These are phyloP conservation scores for Acanthamoeba polyphaga DNA, from an alignment of 208 protist species.

Conservation along the genomic window DNA sequence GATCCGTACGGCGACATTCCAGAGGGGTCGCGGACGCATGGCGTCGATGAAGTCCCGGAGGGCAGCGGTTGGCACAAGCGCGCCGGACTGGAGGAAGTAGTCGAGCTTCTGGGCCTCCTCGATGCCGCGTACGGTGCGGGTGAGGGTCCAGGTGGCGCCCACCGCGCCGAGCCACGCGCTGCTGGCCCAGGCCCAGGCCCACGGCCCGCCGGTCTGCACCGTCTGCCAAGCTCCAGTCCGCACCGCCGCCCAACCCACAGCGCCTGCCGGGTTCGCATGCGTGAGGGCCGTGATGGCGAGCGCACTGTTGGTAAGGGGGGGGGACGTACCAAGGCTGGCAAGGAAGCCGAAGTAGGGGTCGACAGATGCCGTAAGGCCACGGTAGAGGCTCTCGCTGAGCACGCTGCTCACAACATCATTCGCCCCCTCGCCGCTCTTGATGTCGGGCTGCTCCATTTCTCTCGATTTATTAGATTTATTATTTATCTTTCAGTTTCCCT, in stretches of 20 bases:
- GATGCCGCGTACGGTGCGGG: not conserved
- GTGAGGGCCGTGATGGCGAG: too few species aligned
- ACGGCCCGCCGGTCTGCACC: not conserved
- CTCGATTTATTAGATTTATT: not conserved
- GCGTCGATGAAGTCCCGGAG: not conserved
- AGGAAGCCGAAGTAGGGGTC: constrained; percentile 27
- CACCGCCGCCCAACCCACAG: constrained; percentile 1
- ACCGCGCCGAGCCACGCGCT: constrained; percentile 17
- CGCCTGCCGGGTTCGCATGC: not conserved
- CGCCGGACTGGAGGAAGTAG: constrained; percentile 14
- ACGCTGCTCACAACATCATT: constrained; percentile 18
- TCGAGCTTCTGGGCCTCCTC: constrained; percentile 37
- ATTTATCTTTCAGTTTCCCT: not conserved
- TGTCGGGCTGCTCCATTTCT: not conserved
- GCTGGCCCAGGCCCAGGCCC: not conserved
- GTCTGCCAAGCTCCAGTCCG: not conserved
- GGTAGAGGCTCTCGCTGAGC: constrained; percentile 22
- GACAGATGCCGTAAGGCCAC: not conserved
- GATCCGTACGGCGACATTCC: not conserved
- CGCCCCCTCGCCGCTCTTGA: constrained; percentile 7
- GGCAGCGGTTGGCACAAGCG: not conserved
- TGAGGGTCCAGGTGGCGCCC: not conserved
- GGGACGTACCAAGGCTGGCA: not conserved
- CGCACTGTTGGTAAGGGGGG: not conserved
- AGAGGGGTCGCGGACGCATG: not conserved